These are phyloP conservation scores for Cladophialophora psammophila DNA, from an alignment of 2,329 filamentous ascomycete genomes.

Conservation along the genomic window DNA sequence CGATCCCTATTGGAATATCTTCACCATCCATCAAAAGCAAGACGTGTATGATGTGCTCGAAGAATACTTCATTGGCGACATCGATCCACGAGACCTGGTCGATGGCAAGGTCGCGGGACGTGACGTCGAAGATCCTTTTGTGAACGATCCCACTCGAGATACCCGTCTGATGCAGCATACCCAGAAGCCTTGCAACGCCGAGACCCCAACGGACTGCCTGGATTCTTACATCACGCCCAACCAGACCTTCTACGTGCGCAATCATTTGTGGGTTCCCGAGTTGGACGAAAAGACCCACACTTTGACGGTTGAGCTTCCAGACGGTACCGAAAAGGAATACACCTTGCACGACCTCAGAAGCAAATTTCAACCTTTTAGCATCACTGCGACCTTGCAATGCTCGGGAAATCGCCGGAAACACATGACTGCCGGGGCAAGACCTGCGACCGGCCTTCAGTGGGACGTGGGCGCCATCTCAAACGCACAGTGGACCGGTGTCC, in stretches of 20 bases:
- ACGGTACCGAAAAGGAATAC: conserved; percentile 62
- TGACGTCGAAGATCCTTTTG: conserved; percentile 54
- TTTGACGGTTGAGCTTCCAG: conserved; percentile 63
- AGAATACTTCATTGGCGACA: conserved; percentile 69
- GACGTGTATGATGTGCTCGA: conserved; percentile 71
- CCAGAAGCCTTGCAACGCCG: conserved; percentile 66
- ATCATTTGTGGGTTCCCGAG: conserved; percentile 70
- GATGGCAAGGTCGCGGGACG: conserved; percentile 63
- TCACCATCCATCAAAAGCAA: conserved; percentile 70
- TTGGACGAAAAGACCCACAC: conserved; percentile 53
- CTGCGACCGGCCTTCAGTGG: conserved; percentile 68
- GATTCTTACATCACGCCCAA: conserved; percentile 63
- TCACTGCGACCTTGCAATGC: conserved; percentile 67
- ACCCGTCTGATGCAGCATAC: conserved; percentile 60
- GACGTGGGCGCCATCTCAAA: conserved; percentile 66
- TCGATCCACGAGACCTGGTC: conserved; percentile 66
- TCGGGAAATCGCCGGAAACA: conserved; percentile 67
- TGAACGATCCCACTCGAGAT: conserved; percentile 59
- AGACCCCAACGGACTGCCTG: conserved; percentile 62
- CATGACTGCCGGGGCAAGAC: conserved; percentile 61
- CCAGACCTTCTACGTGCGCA: conserved; percentile 66
- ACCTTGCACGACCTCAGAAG: conserved; percentile 62
- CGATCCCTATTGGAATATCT: conserved; percentile 74
- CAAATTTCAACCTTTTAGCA: conserved; percentile 57
- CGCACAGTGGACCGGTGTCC: conserved; percentile 66